Evolutionary conservation across 2,329 filamentous ascomycete species (phyloP).

Genomic region (Penicillium expansum): DNA sequence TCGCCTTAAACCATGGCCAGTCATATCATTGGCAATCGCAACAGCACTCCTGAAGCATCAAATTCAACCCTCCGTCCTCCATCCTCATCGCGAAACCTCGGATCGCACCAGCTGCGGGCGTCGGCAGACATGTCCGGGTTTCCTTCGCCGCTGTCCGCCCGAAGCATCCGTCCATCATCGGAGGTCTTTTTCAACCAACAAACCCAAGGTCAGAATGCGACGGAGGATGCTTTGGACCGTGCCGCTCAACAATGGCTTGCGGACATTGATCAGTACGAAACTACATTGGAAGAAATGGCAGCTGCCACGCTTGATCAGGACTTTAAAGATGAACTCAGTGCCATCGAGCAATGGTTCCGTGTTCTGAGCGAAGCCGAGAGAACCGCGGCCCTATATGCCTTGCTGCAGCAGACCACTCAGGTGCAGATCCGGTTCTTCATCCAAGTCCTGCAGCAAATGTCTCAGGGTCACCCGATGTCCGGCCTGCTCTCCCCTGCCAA

Average conservation of each 20-base stretch:
- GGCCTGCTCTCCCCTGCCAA: constrained; percentile 90
- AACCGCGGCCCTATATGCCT: constrained; percentile 89
- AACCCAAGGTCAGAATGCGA: constrained; percentile 63
- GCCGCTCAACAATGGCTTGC: constrained; percentile 98
- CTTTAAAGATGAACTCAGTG: constrained; percentile 98
- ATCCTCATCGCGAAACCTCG: constrained; percentile 74
- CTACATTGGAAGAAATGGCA: constrained; percentile 98
- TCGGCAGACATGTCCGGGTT: constrained; percentile 95
- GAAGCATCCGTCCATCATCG: constrained; percentile 84
- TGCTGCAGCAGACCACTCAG: constrained; percentile 97
- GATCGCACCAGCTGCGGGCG: constrained; percentile 82
- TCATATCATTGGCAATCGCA: constrained; percentile 76
- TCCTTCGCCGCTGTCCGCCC: constrained; percentile 66
- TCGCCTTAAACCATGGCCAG: constrained; percentile 52
- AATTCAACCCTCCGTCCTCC: constrained; percentile 79
- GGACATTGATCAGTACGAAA: constrained; percentile 98
- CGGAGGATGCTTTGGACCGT: constrained; percentile 86
- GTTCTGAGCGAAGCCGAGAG: constrained; percentile 95
- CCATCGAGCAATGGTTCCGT: constrained; percentile 99
- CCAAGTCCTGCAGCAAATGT: constrained; percentile 98
- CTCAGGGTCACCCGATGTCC: constrained; percentile 95
- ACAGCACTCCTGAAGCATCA: constrained; percentile 92
- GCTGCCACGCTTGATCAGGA: constrained; percentile 98
- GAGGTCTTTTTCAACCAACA: constrained; percentile 86
- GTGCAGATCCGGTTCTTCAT: constrained; percentile 99